Evolutionary conservation across 208 protist species (phyloP).

Genomic region (Trypanosoma lewisi): DNA sequence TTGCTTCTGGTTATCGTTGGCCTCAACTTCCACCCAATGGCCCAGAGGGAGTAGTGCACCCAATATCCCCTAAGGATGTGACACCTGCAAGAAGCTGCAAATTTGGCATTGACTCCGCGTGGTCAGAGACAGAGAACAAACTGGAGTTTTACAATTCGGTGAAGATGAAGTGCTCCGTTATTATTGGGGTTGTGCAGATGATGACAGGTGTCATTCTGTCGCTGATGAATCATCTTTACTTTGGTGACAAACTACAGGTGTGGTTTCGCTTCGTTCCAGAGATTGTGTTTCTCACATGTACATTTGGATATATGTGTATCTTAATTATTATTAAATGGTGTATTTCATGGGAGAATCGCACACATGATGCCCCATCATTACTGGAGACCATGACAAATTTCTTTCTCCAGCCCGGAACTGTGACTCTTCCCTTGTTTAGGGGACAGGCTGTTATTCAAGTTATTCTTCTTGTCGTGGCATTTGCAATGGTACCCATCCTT

Average conservation of each 20-base stretch:
- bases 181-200: conserved; percentile 97
- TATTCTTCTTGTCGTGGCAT: conserved; percentile 69
- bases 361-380: conserved; percentile 78
- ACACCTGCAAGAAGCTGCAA: conserved; percentile 40
- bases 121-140: conserved; percentile 94
- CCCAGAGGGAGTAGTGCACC: conserved; percentile 41
- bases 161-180: conserved; percentile 87
- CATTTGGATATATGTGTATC: conserved; percentile 96
- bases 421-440: conserved; percentile 68
- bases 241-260: conserved; percentile 86
- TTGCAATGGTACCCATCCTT: conserved; percentile 79
- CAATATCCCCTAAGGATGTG: conserved; percentile 44
- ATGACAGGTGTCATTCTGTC: conserved; percentile 94
- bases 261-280: conserved; percentile 96
- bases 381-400: conserved; percentile 93
- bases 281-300: conserved; percentile 94
- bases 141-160: conserved; percentile 97
- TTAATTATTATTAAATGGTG: conserved; percentile 98
- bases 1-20: conserved; percentile 66
- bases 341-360: conserved; percentile 79
- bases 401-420: conserved; percentile 84
- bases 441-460: conserved; percentile 85
- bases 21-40: conserved; percentile 42
- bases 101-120: conserved; percentile 90
- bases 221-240: conserved; percentile 93